Base-by-base conservation (phyloP, 495 filamentous ascomycete species). In the Trypethelium eluteriae region DNA sequence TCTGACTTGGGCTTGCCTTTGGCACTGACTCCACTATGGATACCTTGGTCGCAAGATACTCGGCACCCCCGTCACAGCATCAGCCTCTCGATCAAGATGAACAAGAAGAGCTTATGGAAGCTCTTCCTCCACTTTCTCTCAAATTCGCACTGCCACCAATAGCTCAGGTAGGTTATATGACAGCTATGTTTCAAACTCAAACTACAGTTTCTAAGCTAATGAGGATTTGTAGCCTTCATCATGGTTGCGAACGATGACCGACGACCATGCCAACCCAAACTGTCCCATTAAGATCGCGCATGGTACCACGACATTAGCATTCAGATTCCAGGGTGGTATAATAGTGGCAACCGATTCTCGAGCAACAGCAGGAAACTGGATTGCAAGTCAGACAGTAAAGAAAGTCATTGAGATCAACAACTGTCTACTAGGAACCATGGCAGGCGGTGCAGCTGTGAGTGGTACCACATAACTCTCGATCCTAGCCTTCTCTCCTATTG, bases 261-360 rank as follows among this genome's bases (percentile, higher is more conserved):
- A 98, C 79, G 94, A 98, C 86, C 86, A 92, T 79, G 86, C 92
- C 69, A 98, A 98, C 80, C 93, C 95, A 63, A 85, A 88, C 77
- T 96, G 91, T 77, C 94, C 94, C 56, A 98, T 98, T 82, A 98
- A 98, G 84, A 89, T 98, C 74, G 95, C 95, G 50, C 95, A 98
- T 84, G 94, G 94, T 76, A 98, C 94, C 59, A 98, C 94, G 67
- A 98, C 94, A n/a, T 84, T 98, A 49, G 92, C 93, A 62, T 98
- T 98, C 83, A 83, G 93, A 71, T 98, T 98, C 82, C 86, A 98
- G 79, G 92, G 91, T 70, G 94, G 94, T 74, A 98, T 98, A 79
- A 94, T 98, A 72, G 94, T 98, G 63, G 92, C 92, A 34, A 98
- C 94, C 32, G 94, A 98, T 81, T 98, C 94, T 38, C 85, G 94